A percentile compares a stretch with the other conserved stretches of the same genome.
Conservation (phyloP, 495 filamentous ascomycete genomes). For the Aspergillus affinis region DNA sequence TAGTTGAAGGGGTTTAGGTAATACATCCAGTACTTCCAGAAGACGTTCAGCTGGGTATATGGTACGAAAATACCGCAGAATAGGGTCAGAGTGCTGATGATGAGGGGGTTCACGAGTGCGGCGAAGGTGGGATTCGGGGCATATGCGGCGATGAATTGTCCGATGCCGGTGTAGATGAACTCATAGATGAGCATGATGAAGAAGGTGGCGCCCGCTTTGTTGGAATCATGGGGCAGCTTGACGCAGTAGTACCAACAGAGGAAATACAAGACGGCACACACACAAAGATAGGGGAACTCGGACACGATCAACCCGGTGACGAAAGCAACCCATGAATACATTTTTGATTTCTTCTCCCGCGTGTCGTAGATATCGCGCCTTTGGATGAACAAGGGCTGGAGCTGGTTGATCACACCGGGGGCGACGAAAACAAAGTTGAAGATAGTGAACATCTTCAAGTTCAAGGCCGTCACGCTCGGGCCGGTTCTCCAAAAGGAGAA, state of each 20-base stretch:
- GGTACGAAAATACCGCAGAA: slow-evolving; percentile 50
- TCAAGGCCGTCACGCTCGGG: slow-evolving; percentile 28
- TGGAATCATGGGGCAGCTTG: slow-evolving; percentile 34
- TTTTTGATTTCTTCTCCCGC: slow-evolving; percentile 52
- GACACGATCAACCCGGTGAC: slow-evolving; percentile 49
- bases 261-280: slow-evolving; percentile 51
- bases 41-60: slow-evolving; percentile 45
- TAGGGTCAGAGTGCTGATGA: slow-evolving; percentile 55
- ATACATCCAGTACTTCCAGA: slow-evolving; percentile 64
- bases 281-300: slow-evolving; percentile 52
- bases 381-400: slow-evolving; percentile 55
- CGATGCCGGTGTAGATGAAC: slow-evolving; percentile 57
- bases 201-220: slow-evolving; percentile 54
- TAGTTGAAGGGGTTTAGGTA: slow-evolving; percentile 59
- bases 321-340: slow-evolving; percentile 58
- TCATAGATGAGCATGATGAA: slow-evolving; percentile 56
- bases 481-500: slow-evolving; percentile 45
- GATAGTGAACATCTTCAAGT: slow-evolving; percentile 43
- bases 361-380: slow-evolving; percentile 53
- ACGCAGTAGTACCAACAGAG: slow-evolving; percentile 54
- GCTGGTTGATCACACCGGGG: slow-evolving; percentile 48
- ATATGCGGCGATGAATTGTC: slow-evolving; percentile 60
- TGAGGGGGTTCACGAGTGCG: slow-evolving; percentile 54
- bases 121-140: slow-evolving; percentile 56
- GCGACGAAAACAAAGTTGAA: slow-evolving; percentile 54